A percentile compares a stretch with the other conserved stretches of the same genome.
phyloP scores from a whole-genome alignment of 2,329 filamentous ascomycete genomes.

The Botrytis sinoallii region DNA sequence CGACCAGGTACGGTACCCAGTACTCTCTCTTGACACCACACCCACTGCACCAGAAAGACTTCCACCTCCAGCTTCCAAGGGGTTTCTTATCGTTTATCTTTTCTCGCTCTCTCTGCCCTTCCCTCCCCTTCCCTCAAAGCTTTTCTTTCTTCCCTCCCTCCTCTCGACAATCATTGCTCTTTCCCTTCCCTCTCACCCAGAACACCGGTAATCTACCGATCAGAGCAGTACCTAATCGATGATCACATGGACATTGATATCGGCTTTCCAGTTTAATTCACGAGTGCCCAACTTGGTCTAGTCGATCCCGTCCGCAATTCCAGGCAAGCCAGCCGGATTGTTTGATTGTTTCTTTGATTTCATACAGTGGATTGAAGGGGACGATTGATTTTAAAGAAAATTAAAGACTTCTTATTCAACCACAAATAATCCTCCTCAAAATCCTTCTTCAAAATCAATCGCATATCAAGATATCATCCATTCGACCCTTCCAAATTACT shows the following conservation, averaged over 20 bases:
- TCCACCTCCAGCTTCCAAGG: background rate
- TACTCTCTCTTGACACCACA: no score
- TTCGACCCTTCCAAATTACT: background rate
- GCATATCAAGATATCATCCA: conserved; percentile 5
- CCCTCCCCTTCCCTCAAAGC: background rate
- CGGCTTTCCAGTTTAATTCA: background rate
- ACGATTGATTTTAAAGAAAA: background rate
- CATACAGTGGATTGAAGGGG: background rate
- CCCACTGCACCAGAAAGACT: background rate
- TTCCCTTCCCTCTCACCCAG: background rate
- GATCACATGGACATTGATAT: background rate
- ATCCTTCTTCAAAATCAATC: background rate
- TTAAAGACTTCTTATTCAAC: conserved; percentile 1
- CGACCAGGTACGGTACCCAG: background rate
- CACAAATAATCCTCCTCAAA: background rate
- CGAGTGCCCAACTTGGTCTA: background rate
- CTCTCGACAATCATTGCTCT: background rate
- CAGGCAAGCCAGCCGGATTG: conserved; percentile 4
- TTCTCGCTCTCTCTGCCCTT: background rate
- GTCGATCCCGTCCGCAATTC: background rate
- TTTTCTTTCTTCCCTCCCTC: no score
- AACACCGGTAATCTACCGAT: background rate
- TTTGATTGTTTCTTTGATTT: conserved; percentile 21
- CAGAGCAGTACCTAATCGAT: background rate
- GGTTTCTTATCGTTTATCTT: background rate